phyloP scores from a whole-genome alignment of 257 asterid genomes.

The Przewalskia tangutica region DNA sequence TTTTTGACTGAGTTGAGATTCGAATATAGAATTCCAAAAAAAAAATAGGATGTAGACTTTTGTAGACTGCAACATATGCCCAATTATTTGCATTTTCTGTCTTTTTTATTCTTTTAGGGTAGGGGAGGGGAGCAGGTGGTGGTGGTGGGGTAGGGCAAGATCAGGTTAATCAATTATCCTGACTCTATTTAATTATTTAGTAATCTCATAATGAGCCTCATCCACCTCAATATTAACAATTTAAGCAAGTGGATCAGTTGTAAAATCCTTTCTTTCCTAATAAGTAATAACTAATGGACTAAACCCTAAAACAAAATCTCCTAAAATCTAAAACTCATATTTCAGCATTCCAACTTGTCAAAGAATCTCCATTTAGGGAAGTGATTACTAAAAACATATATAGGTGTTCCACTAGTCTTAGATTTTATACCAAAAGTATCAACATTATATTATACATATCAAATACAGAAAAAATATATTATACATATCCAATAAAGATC shows the following conservation, averaged over 20 bases:
- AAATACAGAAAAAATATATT: no score
- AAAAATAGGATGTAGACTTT: neutral
- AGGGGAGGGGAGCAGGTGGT: neutral
- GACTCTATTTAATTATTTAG: neutral
- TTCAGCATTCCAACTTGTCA: neutral
- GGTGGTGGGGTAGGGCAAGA: neutral
- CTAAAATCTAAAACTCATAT: neutral
- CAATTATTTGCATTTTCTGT: neutral
- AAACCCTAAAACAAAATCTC: neutral
- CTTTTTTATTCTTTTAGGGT: neutral
- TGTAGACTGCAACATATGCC: neutral
- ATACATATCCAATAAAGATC: neutral
- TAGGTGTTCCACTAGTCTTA: neutral
- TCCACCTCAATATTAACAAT: neutral
- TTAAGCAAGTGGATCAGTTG: neutral
- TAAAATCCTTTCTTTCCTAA: neutral
- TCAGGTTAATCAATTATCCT: neutral
- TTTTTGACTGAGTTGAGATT: no score
- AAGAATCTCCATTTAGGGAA: neutral
- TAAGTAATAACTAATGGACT: neutral
- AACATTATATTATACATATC: no score
- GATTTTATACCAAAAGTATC: neutral
- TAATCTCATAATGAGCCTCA: neutral
- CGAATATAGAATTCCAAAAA: no score
- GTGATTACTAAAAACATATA: neutral